A percentile compares a stretch with the other conserved stretches of the same genome.
phyloP scores from a whole-genome alignment of 78 protist genomes.

The Speleostelium caveatum region DNA sequence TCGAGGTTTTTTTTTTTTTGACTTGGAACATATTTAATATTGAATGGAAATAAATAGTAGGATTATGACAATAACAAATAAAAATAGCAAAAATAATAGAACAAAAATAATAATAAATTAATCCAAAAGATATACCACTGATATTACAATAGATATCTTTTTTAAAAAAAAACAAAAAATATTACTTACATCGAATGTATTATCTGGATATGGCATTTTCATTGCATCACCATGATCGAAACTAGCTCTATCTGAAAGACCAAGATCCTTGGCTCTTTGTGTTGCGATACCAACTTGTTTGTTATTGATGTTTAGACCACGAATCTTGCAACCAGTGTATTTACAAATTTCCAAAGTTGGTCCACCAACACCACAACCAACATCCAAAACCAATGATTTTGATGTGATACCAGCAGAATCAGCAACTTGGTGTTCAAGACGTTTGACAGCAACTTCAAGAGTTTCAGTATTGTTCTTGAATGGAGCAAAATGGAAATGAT shows the following conservation, averaged over 20 bases:
- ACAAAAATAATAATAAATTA: no score
- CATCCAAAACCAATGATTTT: conserved; percentile 53
- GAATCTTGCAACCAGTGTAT: conserved; percentile 69
- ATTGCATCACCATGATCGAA: conserved; percentile 77
- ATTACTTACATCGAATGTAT: conserved; percentile 61
- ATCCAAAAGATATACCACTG: no score
- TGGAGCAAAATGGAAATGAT: conserved; percentile 79
- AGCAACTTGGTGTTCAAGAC: conserved; percentile 70
- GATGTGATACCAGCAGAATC: conserved; percentile 66
- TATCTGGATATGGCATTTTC: conserved; percentile 80
- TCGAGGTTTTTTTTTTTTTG: no score
- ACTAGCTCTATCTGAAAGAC: conserved; percentile 59
- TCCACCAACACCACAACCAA: conserved; percentile 82
- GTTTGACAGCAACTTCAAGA: conserved; percentile 57
- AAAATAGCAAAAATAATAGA: no score
- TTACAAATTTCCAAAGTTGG: conserved; percentile 67
- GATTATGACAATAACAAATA: background rate
- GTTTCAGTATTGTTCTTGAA: conserved; percentile 67
- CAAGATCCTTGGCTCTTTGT: conserved; percentile 50
- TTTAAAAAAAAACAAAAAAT: no score
- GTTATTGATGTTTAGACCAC: conserved; percentile 74
- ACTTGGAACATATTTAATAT: no score
- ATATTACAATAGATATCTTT: no score
- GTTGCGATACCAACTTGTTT: conserved; percentile 72
- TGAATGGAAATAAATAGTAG: background rate